Conservation (phyloP, 805 yeast genomes). For the Zygosaccharomyces bailii region DNA sequence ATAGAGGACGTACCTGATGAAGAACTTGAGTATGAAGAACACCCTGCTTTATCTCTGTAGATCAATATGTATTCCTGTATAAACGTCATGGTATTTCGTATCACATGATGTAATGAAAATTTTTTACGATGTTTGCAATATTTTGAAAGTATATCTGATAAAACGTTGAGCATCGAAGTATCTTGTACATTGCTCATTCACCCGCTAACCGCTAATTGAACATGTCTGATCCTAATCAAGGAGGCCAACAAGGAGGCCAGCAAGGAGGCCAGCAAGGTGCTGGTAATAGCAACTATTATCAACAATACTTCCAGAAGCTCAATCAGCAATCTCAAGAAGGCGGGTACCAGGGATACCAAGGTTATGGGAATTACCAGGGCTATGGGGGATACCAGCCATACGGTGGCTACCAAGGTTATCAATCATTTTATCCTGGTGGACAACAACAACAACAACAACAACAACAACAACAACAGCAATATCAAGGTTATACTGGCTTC, state of each 20-base stretch:
- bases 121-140: conserved; percentile 3
- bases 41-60: conserved; percentile 41
- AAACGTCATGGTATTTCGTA: background rate
- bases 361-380: conserved; percentile 25
- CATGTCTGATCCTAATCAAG: conserved; percentile 28
- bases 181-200: background rate
- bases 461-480: conserved; percentile 15
- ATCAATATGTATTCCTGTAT: background rate
- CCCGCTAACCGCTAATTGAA: background rate
- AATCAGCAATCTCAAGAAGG: conserved; percentile 28
- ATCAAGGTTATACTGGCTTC: conserved; percentile 23
- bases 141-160: background rate
- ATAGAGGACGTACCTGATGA: conserved; percentile 51
- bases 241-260: conserved; percentile 30
- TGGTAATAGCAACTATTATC: conserved; percentile 17
- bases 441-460: conserved; percentile 13
- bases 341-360: conserved; percentile 29
- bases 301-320: conserved; percentile 27
- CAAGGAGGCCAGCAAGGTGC: conserved; percentile 25
- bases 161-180: background rate
- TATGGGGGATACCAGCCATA: conserved; percentile 24
- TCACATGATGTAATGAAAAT: conserved; percentile 6
- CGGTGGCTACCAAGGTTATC: conserved; percentile 22
- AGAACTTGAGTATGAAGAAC: conserved; percentile 43
- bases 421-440: conserved; percentile 22